A percentile compares a stretch with the other conserved stretches of the same genome.
These are phyloP conservation scores for Hippophae gyantsensis DNA, from an alignment of 306 rosid genomes.

Conservation along the genomic window DNA sequence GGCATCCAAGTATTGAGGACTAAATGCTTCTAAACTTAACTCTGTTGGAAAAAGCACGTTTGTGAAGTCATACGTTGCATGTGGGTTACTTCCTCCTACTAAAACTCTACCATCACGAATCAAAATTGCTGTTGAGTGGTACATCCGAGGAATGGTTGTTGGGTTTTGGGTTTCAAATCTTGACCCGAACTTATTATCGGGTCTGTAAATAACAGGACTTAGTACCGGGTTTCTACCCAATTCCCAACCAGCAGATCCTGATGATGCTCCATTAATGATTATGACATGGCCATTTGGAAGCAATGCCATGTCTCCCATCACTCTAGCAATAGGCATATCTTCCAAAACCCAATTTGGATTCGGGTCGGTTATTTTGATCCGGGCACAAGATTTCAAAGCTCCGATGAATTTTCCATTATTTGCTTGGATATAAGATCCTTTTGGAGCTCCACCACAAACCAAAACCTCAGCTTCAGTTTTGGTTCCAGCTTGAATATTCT, in stretches of 20 bases:
- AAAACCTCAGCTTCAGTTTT: conserved; percentile 10
- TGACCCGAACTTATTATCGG: not conserved
- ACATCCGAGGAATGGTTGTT: conserved; percentile 26
- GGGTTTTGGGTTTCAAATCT: conserved; percentile 11
- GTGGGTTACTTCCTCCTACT: conserved; percentile 46
- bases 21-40: conserved; percentile 11
- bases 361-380: not conserved
- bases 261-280: conserved; percentile 29
- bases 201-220: conserved; percentile 26
- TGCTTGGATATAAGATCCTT: not conserved
- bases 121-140: conserved; percentile 36
- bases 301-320: conserved; percentile 39
- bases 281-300: conserved; percentile 43
- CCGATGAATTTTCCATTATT: not conserved
- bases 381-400: not conserved
- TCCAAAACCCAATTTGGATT: conserved; percentile 29
- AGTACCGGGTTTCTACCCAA: conserved; percentile 21
- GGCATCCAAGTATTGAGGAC: conserved; percentile 9
- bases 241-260: conserved; percentile 43
- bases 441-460: conserved; percentile 16
- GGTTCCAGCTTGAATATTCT: conserved; percentile 13
- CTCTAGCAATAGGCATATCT: conserved; percentile 31
- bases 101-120: conserved; percentile 40
- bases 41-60: conserved; percentile 16
- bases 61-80: conserved; percentile 17